Conservation (phyloP, 768 basidiomycete genomes). For the Suillus tomentosus region DNA sequence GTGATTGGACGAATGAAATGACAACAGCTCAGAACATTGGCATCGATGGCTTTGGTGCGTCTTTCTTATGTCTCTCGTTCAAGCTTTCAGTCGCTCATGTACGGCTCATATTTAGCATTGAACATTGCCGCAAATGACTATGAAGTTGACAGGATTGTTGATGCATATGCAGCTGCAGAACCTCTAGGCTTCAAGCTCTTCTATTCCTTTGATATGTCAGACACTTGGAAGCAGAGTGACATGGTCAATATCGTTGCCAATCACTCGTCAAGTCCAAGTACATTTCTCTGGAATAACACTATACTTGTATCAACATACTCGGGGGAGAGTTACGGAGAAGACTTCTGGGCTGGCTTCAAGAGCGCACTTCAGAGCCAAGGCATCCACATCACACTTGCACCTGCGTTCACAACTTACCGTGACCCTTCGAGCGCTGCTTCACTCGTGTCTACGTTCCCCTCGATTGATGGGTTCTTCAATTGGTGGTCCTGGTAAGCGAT, state of each 20-base stretch:
- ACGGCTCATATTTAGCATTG: conserved; percentile 20
- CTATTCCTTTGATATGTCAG: conserved; percentile 30
- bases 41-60: conserved; percentile 25
- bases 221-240: conserved; percentile 33
- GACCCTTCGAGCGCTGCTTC: conserved; percentile 22
- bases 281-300: conserved; percentile 24
- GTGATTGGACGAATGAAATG: conserved; percentile 23
- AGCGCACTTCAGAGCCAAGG: conserved; percentile 17
- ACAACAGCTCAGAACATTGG: conserved; percentile 19
- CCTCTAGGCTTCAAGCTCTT: conserved; percentile 38
- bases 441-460: conserved; percentile 26
- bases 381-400: conserved; percentile 34
- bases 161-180: conserved; percentile 38
- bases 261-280: conserved; percentile 33
- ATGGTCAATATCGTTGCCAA: conserved; percentile 18
- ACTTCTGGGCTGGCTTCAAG: conserved; percentile 25
- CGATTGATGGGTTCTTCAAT: conserved; percentile 35
- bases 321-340: conserved; percentile 37
- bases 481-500: conserved; percentile 35
- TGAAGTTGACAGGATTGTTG: conserved; percentile 29
- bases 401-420: conserved; percentile 33
- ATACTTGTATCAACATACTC: conserved; percentile 40
- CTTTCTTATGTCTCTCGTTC: not conserved
- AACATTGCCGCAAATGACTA: conserved; percentile 29
- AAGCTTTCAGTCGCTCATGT: not conserved